Percentiles rank a stretch among this genome's conserved stretches.
phyloP scores from a whole-genome alignment of 1,284 basidiomycete genomes.

The Moesziomyces aphidis region DNA sequence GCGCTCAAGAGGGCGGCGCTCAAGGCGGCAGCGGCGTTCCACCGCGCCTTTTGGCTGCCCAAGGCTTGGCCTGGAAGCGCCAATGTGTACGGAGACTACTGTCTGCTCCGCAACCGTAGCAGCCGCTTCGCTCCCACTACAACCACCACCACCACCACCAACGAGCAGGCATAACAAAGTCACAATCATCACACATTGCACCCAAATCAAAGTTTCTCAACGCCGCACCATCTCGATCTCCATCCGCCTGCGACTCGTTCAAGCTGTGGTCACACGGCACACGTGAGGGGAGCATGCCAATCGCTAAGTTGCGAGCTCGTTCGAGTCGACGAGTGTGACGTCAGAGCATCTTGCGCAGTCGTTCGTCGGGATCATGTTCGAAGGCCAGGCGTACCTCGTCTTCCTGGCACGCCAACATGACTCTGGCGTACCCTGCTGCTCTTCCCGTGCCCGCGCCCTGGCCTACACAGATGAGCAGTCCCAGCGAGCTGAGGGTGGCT shows the following conservation, averaged over 20 bases:
- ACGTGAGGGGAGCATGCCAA: too few relatives aligned
- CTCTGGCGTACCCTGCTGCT: constrained; percentile 51
- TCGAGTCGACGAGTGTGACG: background rate
- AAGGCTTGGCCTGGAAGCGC: constrained; percentile 35
- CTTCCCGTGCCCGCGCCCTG: constrained; percentile 56
- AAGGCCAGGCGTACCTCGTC: constrained; percentile 62
- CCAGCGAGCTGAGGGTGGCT: constrained; percentile 49
- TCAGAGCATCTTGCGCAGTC: constrained; percentile 53
- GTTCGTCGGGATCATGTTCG: constrained; percentile 50
- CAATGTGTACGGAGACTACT: constrained; percentile 58
- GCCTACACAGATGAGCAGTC: constrained; percentile 61
- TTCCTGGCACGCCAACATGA: constrained; percentile 59
- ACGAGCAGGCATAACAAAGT: too few relatives aligned
- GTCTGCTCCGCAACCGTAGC: constrained; percentile 41
- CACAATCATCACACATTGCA: too few relatives aligned
- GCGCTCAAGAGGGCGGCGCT: constrained; percentile 1
- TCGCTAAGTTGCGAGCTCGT: too few relatives aligned
- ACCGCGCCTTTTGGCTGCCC: constrained; percentile 59
- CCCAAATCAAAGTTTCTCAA: too few relatives aligned
- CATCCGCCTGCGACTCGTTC: too few relatives aligned
- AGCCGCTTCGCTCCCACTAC: constrained; percentile 13
- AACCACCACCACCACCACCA: too few relatives aligned
- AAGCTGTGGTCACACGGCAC: too few relatives aligned
- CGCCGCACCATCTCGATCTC: too few relatives aligned
- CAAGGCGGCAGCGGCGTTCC: constrained; percentile 32